Base-by-base conservation (phyloP, 305 asterid genomes). In the Nicotiana rustica region DNA sequence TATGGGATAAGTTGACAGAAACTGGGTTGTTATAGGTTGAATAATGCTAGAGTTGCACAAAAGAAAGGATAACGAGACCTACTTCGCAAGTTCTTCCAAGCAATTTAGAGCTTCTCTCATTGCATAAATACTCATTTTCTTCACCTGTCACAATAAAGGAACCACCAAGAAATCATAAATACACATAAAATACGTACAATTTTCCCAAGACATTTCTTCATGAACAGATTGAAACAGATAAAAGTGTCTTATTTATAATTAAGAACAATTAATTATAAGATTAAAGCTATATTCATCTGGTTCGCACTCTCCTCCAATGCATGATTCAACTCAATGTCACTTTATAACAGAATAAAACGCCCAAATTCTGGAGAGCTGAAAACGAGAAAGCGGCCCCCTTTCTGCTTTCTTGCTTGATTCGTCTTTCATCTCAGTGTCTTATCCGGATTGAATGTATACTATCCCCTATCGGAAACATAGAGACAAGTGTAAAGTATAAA, bases 111-210 rank as follows among this genome's bases (percentile, higher is more conserved):
- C 93, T 3, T 75, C 10, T 19, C 69, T 47, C 86, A 90, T 68
- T 60, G 91, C 91, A 79, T 85, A 84, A 81, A 87, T 67, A 62
- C 85, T 41, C 88, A 90, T 90, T 83, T 90, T 90, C 86, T 89
- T 90, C 82, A 90, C 90, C 93, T 90, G 81, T 57, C 44, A 49
- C 41, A n/a, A 52, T 71, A 4, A 36, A 19, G 77, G 56, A 81
- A 75, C 17, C 36, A 68, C 41, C 49, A 35, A 6, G 56, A 21
- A 56, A 33, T 68, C 55, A 19, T 6, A 1, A 68, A 31, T 41
- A 36, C 79, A 49, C 10, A 10, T 21, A 59, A 44, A 21, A 62
- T 80, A 67, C 33, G 41, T 35, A 47, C 8, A 35, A 44, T 14
- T 49, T 10, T 61, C 31, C 29, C 18, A n/a, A 69, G 66, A 76